phyloP scores from a whole-genome alignment of 1,284 basidiomycete species.

The Sanguinoderma infundibulare region DNA sequence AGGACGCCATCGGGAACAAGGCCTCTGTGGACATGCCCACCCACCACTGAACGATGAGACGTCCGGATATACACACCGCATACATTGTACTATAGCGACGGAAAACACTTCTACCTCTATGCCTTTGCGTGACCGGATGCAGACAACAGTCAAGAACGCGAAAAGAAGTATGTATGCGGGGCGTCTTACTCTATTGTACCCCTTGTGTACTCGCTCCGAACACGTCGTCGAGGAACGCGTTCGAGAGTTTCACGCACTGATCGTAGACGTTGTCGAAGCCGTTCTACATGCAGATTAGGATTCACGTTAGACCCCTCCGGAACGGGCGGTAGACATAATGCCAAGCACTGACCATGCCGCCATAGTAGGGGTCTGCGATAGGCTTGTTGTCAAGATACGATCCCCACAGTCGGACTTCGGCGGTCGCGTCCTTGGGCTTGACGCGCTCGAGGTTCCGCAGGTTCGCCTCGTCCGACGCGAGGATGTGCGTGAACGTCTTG shows the following conservation, averaged over 20 bases:
- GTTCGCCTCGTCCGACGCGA: slow-evolving; percentile 73
- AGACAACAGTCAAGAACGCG: no score
- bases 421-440: slow-evolving; percentile 59
- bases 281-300: slow-evolving; percentile 36
- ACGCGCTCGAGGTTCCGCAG: slow-evolving; percentile 59
- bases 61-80: slow-evolving; percentile 4
- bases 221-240: slow-evolving; percentile 75
- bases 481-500: slow-evolving; percentile 67
- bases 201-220: slow-evolving; percentile 35
- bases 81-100: slow-evolving; percentile 21
- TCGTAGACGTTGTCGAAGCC: slow-evolving; percentile 66
- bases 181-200: neutral
- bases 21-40: slow-evolving; percentile 88
- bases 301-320: neutral
- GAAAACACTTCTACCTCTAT: neutral
- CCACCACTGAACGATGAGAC: slow-evolving; percentile 49
- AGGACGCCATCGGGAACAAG: slow-evolving; percentile 78
- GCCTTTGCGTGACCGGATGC: neutral
- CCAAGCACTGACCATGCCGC: slow-evolving; percentile 53
- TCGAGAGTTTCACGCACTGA: slow-evolving; percentile 67
- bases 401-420: slow-evolving; percentile 73
- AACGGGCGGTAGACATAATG: neutral
- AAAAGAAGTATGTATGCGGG: no score
- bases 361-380: slow-evolving; percentile 79
- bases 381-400: slow-evolving; percentile 68